Evolutionary conservation across 169 alveolate genomes (phyloP), one percentile per base, ranked within the genome.

Genomic region (Plasmodium relictum): DNA sequence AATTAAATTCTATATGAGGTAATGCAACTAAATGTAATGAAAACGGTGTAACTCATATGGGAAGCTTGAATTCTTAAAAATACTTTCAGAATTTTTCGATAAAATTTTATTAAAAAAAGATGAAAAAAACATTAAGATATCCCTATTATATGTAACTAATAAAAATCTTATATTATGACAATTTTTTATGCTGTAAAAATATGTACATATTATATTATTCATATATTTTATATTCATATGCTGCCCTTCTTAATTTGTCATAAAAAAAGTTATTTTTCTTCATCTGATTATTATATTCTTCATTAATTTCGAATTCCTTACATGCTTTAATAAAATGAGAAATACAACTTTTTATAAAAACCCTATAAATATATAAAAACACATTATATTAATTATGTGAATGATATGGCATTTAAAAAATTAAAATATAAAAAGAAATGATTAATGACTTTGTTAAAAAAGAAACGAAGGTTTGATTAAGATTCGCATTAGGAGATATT

Each of bases 321-420:
- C 89, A 63, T 52, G 68, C 76, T 61, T 62, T 76, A 24, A 48
- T 42, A 42, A 76, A 76, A 20, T 76, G 89, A 10, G 89, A 45
- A 24, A 76, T 45, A 16, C 89, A 76, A 24, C 89, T 76, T 16
- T 76, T 76, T 52, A 65, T 65, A 69, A 76, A 76, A 63, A 76
- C 89, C 20, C 89, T 76, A 52, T 41, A 76, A 65, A 65, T 73
- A 26, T 14, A 48, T 10, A 52, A 44, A 44, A 65, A 74, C 4
- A 26, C n/a, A 6, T 42, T n/a, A n/a, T 12, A 5, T 2, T 6
- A 65, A n/a, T 3, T 37, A 42, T 59, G 58, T 48, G 6, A 48
- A 48, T 2, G 1, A 48, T 10, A 48, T 2, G 6, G 2, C 12
- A 9, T 31, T 31, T 31, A 3, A 31, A 31, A 31, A 31, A 31